phyloP scores from a whole-genome alignment of 345 rosid species.

The Syzygium jambos region DNA sequence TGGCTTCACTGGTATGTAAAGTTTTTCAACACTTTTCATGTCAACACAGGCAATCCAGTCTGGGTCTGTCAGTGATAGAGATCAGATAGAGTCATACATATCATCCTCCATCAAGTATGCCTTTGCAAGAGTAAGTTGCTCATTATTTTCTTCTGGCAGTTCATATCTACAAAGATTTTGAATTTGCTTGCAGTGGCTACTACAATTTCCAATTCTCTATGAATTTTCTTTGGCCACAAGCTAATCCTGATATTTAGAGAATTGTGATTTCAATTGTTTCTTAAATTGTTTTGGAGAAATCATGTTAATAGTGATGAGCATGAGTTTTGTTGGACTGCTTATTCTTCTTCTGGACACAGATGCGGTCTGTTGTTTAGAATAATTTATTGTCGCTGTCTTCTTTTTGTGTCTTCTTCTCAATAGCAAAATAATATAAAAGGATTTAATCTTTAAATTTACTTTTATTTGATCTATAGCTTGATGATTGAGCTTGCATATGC shows the following conservation, averaged over 20 bases:
- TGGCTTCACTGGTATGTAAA: not conserved
- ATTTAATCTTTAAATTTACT: not conserved
- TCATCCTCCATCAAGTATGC: constrained; percentile 74
- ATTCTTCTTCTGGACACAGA: not conserved
- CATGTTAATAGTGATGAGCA: not conserved
- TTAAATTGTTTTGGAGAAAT: not conserved
- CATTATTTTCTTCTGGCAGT: not conserved
- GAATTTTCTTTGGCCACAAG: not conserved
- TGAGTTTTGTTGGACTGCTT: not conserved
- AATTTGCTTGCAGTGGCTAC: not conserved
- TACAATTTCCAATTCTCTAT: not conserved
- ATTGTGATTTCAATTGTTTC: not conserved
- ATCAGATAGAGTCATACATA: constrained; percentile 80
- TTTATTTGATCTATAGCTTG: not conserved
- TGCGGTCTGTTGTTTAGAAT: not conserved
- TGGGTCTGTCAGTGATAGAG: constrained; percentile 48
- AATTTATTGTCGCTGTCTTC: not conserved
- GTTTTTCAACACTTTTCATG: not conserved
- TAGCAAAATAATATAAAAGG: not conserved
- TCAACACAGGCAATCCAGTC: constrained; percentile 51
- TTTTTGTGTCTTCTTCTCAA: not conserved
- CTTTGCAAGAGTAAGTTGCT: constrained; percentile 61
- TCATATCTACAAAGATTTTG: not conserved
- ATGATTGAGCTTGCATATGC: not conserved
- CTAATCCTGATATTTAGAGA: not conserved